phyloP scores from a whole-genome alignment of 495 filamentous ascomycete genomes.

The Terfezia claveryi region DNA sequence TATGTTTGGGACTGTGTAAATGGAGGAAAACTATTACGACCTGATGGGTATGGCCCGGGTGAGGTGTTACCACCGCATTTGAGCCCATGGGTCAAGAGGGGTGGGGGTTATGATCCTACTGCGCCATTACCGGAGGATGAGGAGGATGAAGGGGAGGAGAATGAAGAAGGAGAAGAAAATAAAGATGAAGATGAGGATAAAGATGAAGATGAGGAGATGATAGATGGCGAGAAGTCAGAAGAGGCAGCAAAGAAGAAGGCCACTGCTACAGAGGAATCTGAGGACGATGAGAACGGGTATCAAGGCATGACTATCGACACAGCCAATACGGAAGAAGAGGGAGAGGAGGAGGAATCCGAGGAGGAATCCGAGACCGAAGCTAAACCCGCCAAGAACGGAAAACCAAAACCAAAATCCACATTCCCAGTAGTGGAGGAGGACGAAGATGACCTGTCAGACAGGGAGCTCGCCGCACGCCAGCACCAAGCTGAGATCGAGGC shows the following conservation, averaged over 20 bases:
- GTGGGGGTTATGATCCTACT: slow-evolving; percentile 75
- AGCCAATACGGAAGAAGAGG: slow-evolving; percentile 6
- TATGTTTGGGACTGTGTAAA: slow-evolving; percentile 98
- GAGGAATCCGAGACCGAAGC: slow-evolving; percentile 4
- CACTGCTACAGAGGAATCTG: slow-evolving; percentile 15
- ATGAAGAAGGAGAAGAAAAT: slow-evolving; percentile 30
- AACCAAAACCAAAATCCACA: too few species aligned
- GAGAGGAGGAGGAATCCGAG: slow-evolving; percentile 24
- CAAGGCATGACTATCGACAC: neutral
- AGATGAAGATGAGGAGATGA: slow-evolving; percentile 15
- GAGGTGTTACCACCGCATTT: slow-evolving; percentile 78
- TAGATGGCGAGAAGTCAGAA: slow-evolving; percentile 20
- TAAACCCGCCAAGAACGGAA: neutral
- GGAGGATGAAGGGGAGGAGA: slow-evolving; percentile 43
- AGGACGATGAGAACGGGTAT: slow-evolving; percentile 21
- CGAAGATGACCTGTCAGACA: slow-evolving; percentile 20
- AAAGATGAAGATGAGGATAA: slow-evolving; percentile 24
- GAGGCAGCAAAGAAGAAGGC: slow-evolving; percentile 14
- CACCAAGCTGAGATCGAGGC: slow-evolving; percentile 83
- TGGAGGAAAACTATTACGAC: slow-evolving; percentile 60
- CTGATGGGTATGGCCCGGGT: slow-evolving; percentile 77
- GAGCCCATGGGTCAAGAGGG: slow-evolving; percentile 84
- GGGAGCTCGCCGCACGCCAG: slow-evolving; percentile 25
- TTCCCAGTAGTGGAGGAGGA: slow-evolving; percentile 18
- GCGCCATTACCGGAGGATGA: slow-evolving; percentile 28